Base-by-base conservation (phyloP, 805 yeast genomes). In the Starmera quercuum region DNA sequence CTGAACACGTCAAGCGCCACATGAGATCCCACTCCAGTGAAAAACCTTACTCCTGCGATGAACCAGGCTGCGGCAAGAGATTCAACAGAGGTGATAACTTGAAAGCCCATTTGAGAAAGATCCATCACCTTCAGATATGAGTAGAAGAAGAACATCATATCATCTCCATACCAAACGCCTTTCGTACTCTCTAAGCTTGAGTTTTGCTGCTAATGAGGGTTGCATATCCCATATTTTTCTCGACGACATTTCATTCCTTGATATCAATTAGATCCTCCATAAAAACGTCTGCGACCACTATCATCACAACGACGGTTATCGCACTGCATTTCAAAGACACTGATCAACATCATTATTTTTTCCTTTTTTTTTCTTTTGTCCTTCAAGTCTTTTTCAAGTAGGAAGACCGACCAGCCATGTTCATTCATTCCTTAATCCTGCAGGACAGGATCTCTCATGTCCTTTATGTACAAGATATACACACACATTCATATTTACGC, bases 21-120 rank as follows among this genome's bases (percentile, higher is more conserved):
- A 60, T 68, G 53, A 67, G 87, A 44, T 66, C 87, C 2, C 97
- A 87, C 55, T 74, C 86, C 5, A 73, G 75, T 41, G 90, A 83
- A 42, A 68, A 94, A 38, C 95, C 95, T 0, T 87, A 72, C 49
- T 56, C 54, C 24, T 83, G 96, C 55, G 58, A 63, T 6, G 63
- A 61, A 12, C 74, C 51, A 53, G 84, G 40, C 77, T 85, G 95
- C 58, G 67, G 63, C 2, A 78, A 78, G 40, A 54, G 75, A 23
- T 85, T 85, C 51, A 68, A 77, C 24, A 66, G 95, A 42, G 78
- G 78, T 37, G 88, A 87, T 43, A 94, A 87, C 59, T 64, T 87
- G 34, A 69, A 78, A 34, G 85, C 92, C 12, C 97, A 87, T 53
- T 56, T 76, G 47, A 71, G 78, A 50, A 77, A 77, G 51, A 75